phyloP scores from a whole-genome alignment of 1,139 yeast species.

The Pichia inconspicua region DNA sequence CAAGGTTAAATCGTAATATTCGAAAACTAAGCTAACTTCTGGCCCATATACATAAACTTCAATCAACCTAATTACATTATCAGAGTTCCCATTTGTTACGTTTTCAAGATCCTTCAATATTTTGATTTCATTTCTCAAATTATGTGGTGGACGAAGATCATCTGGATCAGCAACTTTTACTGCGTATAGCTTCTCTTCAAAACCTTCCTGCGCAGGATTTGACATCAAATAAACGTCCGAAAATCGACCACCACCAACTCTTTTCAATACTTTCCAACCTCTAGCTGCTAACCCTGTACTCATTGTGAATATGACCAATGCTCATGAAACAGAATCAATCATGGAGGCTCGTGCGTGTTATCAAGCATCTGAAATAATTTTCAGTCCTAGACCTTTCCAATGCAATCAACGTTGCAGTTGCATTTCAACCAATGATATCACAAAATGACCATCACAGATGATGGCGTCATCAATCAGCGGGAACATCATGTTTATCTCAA shows the following conservation, averaged over 20 bases:
- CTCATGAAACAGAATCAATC: not conserved
- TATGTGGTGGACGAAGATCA: constrained; percentile 44
- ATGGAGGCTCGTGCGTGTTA: not conserved
- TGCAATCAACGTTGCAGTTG: too few relatives aligned
- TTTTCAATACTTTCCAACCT: not conserved
- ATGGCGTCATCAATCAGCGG: not conserved
- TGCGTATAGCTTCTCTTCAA: constrained; percentile 25
- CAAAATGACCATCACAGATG: not conserved
- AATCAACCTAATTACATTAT: constrained; percentile 27
- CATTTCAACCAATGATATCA: not conserved
- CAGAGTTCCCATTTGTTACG: constrained; percentile 9
- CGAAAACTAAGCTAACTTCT: constrained; percentile 37
- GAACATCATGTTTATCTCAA: not conserved
- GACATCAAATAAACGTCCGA: constrained; percentile 28
- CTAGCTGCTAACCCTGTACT: not conserved
- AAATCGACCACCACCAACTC: constrained; percentile 27
- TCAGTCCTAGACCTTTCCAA: too few relatives aligned
- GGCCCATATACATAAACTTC: constrained; percentile 28
- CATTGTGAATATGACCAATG: not conserved
- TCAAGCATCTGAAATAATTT: too few relatives aligned
- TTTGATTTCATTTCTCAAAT: constrained; percentile 34
- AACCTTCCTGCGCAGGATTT: not conserved
- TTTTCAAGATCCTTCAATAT: constrained; percentile 26
- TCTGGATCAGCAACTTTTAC: constrained; percentile 40
- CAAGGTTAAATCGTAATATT: constrained; percentile 32